Evolutionary conservation across 2,329 filamentous ascomycete genomes (phyloP), one percentile per base, ranked within the genome.

Genomic region (Colletotrichum sp.): DNA sequence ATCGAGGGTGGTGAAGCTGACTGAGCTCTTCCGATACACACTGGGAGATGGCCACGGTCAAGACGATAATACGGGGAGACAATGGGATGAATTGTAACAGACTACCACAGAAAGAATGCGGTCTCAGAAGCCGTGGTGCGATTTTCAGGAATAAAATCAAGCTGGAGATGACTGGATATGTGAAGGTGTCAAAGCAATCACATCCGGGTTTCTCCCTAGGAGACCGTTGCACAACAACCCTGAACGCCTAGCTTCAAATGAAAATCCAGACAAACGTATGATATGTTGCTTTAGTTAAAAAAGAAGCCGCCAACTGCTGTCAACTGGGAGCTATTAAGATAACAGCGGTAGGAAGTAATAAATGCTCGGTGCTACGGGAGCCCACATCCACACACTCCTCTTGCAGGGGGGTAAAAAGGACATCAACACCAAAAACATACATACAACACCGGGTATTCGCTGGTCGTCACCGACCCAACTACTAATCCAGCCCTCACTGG

Each of bases 381-480:
- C 39, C 19, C 11, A 52, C 19, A 49, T n/a, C 39, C 19, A 49
- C 19, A 11, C n/a, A 22, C 44, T 12, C n/a, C n/a, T 22, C 12
- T 52, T 25, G n/a, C 44, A 22, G 44, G 4, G 44, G n/a, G 44
- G n/a, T n/a, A 52, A 13, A 22, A 52, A 13, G 11, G 11, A 52
- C n/a, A 6, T 52, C 6, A 22, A 22, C n/a, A 8, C n/a, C n/a
- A 52, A 22, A 52, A 55, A 72, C 19, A 29, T 13, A 67, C 64
- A 67, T 68, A 57, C 65, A 61, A 69, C 52, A 69, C 66, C 52
- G 57, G 52, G 66, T 69, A 61, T 69, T 69, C 66, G 66, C 66
- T 69, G 66, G 66, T 69, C 66, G 66, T 69, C 66, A 61, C 66
- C 66, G 52, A 69, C 52, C 52, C 52, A 69, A 61, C 66, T 69